Conservation (phyloP, 73 alveolate species). For the Symbiodinium pilosum region DNA sequence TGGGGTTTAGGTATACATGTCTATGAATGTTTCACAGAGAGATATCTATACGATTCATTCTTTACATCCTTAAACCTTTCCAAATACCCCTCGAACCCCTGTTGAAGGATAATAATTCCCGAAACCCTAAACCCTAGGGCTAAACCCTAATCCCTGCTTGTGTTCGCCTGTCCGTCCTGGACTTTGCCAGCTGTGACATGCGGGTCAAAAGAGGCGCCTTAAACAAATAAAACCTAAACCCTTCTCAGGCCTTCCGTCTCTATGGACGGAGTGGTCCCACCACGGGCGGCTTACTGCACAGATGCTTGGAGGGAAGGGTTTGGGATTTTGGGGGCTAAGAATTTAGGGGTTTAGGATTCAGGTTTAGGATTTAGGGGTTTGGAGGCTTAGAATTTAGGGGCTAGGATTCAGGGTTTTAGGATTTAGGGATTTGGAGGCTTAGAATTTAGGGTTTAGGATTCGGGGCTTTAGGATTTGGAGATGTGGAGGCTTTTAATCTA, state of each 20-base stretch:
- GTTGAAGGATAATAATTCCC: not conserved
- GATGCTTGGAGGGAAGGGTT: not conserved
- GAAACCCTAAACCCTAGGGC: not conserved
- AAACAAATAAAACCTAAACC: not conserved
- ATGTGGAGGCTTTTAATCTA: not conserved
- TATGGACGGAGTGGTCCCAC: conserved; percentile 6
- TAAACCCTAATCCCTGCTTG: not conserved
- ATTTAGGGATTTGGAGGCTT: not conserved
- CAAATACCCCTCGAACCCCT: too few species aligned
- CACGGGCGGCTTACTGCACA: conserved; percentile 7
- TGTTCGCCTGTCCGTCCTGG: too few species aligned
- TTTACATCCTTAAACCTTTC: too few species aligned
- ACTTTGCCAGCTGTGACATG: too few species aligned
- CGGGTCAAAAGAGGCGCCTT: too few species aligned
- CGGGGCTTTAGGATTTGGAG: not conserved
- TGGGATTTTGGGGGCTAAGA: not conserved
- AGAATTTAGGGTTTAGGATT: not conserved
- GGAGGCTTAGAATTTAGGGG: not conserved
- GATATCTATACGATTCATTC: too few species aligned
- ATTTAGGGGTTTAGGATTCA: not conserved
- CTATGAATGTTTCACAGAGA: too few species aligned
- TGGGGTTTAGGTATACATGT: too few species aligned
- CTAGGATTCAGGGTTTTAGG: not conserved
- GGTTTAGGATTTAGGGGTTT: not conserved
- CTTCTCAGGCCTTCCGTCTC: not conserved